Evolutionary conservation across 1,139 yeast genomes (phyloP), one percentile per base, ranked within the genome.

Genomic region (Candida neerlandica): DNA sequence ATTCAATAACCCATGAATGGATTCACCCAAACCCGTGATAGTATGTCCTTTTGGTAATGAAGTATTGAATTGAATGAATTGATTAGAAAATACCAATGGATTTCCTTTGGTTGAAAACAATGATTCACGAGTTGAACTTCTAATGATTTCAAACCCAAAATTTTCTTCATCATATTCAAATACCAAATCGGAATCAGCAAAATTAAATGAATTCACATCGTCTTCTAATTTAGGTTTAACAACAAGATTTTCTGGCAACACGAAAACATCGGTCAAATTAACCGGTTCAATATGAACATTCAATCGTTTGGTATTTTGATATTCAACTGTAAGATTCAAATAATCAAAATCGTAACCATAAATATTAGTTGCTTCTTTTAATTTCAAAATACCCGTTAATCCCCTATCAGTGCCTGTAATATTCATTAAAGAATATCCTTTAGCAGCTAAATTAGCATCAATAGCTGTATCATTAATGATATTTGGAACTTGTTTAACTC

Each of bases 11-110:
- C 69, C 69, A 41, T 62, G 68, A 44, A 69, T 60, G 2, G 67
- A 58, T 49, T 69, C 73, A 23, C 73, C 73, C 12, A 69, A 56
- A 1, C 73, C 73, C 35, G 63, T 58, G 26, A 66, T 55, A 18
- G 58, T 55, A 50, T 67, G 68, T 14, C 58, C 63, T 37, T 56
- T 42, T 2, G 71, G 70, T 39, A 67, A 55, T 7, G 59, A 45
- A 23, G 70, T 64, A 49, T 63, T 63, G 54, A 67, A 61, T 51
- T 66, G 70, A 30, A 67, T 49, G 48, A 67, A 67, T 49, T 67
- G 71, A 52, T 67, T 65, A 21, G 69, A 66, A 49, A 58, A 67
- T 7, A 67, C 71, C 43, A 69, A 54, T 37, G 67, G 66, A 47
- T 63, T 63, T 1, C 67, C 70, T 32, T 56, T 52, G 12, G 53